Base-by-base conservation (phyloP, 306 rosid species). In the Acmispon strigosus region DNA sequence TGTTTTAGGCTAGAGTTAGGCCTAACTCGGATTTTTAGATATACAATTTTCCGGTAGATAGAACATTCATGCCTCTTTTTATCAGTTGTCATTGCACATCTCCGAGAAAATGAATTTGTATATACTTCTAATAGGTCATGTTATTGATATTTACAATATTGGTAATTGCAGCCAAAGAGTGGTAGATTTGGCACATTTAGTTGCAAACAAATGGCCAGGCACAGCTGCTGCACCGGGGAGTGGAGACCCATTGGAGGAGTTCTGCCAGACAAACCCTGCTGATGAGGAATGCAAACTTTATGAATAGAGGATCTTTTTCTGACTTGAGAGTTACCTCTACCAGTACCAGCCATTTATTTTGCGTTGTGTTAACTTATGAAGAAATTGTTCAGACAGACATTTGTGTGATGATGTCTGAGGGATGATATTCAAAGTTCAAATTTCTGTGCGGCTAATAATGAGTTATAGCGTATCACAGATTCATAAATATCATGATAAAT, bases 261-360 rank as follows among this genome's bases (percentile, higher is more conserved):
- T 87, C 89, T 95, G 99, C 87, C 8, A 85, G 92, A 83, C 92
- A 53, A 95, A 86, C 83, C 99, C 99, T 0, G 87, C 96, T 41
- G 97, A 86, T 34, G 91, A 91, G 69, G 99, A 95, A 78, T 95
- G 99, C 97, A 95, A 87, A 80, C 91, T 95, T 57, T 95, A 80
- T 66, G 99, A 95, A 74, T 73, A 73, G 71, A 73, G 17, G 32
- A 34, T 27, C 55, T 18, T 71, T 78, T 55, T 36, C 58, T 27
- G 14, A 69, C 22, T 76, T 63, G 14, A 45, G 45, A 2, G 42
- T 78, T 19, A 11, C 44, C 65, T 48, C 71, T 78, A 45, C 58
- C 29, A 56, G n/a, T 45, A 63, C 29, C 22, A 9, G 11, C 52
- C 75, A 66, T 67, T 67, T 73, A 41, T 73, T 58, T 66, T 29